phyloP scores from a whole-genome alignment of 495 filamentous ascomycete species.

The Hamigera avellanea region DNA sequence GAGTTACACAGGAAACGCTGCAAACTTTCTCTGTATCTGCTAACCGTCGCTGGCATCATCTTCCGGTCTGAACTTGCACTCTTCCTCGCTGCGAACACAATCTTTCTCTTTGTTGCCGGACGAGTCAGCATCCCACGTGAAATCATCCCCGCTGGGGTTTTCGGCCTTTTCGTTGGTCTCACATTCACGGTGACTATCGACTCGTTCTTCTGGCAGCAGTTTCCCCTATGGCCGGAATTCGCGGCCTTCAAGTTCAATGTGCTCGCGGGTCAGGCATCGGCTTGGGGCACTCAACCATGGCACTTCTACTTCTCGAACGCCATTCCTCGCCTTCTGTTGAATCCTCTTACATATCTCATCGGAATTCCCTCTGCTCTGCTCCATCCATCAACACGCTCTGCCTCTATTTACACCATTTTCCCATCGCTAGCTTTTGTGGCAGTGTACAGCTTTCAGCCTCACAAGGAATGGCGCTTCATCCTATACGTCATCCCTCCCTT shows the following conservation, averaged over 20 bases:
- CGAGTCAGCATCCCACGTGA: slow-evolving; percentile 42
- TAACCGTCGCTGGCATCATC: slow-evolving; percentile 73
- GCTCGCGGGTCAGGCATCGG: slow-evolving; percentile 51
- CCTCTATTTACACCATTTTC: slow-evolving; percentile 42
- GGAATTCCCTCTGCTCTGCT: slow-evolving; percentile 55
- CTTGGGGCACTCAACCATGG: slow-evolving; percentile 81
- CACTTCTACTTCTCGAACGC: slow-evolving; percentile 77
- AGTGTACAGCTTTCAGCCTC: slow-evolving; percentile 74
- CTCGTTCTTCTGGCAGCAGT: slow-evolving; percentile 80
- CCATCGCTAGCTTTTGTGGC: slow-evolving; percentile 62
- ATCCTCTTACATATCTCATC: slow-evolving; percentile 51
- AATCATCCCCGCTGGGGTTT: slow-evolving; percentile 57
- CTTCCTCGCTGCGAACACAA: slow-evolving; percentile 44
- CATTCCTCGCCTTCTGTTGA: slow-evolving; percentile 72
- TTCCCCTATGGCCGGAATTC: slow-evolving; percentile 81
- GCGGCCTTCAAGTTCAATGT: slow-evolving; percentile 88
- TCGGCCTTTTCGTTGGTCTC: slow-evolving; percentile 51
- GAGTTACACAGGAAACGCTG: slow-evolving; percentile 28
- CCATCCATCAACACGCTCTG: slow-evolving; percentile 34
- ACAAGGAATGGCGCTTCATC: slow-evolving; percentile 96
- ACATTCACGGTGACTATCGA: slow-evolving; percentile 60
- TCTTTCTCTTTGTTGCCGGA: slow-evolving; percentile 40
- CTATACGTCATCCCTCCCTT: slow-evolving; percentile 75
- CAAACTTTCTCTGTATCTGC: slow-evolving; percentile 49
- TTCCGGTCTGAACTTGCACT: slow-evolving; percentile 88